phyloP scores from a whole-genome alignment of 495 filamentous ascomycete genomes.

The Immersiella caudata region DNA sequence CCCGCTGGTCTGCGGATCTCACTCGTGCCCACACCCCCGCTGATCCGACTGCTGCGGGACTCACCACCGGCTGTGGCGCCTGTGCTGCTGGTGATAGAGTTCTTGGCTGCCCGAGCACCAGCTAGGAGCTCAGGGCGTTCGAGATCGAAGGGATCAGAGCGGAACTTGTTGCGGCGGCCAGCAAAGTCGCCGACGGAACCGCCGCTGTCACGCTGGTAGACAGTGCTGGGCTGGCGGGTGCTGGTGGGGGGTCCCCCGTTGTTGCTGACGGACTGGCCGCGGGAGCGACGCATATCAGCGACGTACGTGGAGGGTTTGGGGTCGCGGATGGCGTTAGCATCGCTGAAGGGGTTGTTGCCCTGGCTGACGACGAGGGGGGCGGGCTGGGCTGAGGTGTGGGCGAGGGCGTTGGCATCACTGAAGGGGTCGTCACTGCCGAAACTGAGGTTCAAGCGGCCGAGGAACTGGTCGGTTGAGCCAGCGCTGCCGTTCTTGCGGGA shows the following conservation, averaged over 20 bases:
- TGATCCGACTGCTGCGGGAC: slow-evolving; percentile 22
- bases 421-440: slow-evolving; percentile 42
- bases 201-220: slow-evolving; percentile 40
- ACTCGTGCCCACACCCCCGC: slow-evolving; percentile 2
- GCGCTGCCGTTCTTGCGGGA: slow-evolving; percentile 32
- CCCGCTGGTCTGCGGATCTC: slow-evolving; percentile 17
- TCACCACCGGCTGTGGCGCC: slow-evolving; percentile 28
- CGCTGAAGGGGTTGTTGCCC: slow-evolving; percentile 48
- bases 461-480: slow-evolving; percentile 40
- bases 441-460: slow-evolving; percentile 45
- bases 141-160: slow-evolving; percentile 69
- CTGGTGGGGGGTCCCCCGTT: slow-evolving; percentile 12
- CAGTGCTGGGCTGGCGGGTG: slow-evolving; percentile 30
- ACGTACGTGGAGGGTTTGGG: slow-evolving; percentile 45
- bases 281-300: slow-evolving; percentile 47
- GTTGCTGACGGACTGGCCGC: slow-evolving; percentile 45
- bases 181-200: slow-evolving; percentile 37
- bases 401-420: slow-evolving; percentile 47
- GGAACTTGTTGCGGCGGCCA: slow-evolving; percentile 52
- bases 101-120: slow-evolving; percentile 24
- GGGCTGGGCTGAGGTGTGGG: slow-evolving; percentile 43
- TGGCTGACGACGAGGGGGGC: slow-evolving; percentile 38
- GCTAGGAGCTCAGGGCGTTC: slow-evolving; percentile 56
- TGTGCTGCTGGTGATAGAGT: slow-evolving; percentile 26
- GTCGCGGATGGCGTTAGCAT: slow-evolving; percentile 41